Percentiles rank a stretch among this genome's conserved stretches.
Conservation (phyloP, 805 yeast species). For the Lachancea cidri region DNA sequence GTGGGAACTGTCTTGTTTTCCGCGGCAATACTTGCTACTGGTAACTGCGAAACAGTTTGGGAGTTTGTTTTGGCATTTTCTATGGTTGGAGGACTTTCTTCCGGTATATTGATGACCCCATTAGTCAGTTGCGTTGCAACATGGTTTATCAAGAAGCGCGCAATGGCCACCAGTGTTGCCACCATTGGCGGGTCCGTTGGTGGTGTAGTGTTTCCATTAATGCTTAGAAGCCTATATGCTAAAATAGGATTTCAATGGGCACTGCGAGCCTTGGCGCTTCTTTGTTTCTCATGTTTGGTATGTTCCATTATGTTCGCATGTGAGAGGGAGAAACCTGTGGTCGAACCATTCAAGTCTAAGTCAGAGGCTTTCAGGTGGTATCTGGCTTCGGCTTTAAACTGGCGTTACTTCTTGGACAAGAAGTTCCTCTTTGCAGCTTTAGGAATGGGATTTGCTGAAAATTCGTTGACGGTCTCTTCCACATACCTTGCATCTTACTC, state of each 20-base stretch:
- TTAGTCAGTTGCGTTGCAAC: constrained; percentile 58
- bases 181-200: constrained; percentile 55
- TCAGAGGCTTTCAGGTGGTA: constrained; percentile 30
- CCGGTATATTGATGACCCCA: constrained; percentile 58
- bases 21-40: constrained; percentile 53
- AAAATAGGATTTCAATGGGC: constrained; percentile 59
- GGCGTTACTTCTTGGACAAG: constrained; percentile 37
- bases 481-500: constrained; percentile 53
- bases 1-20: constrained; percentile 43
- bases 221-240: constrained; percentile 45
- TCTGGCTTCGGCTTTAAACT: constrained; percentile 25
- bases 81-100: constrained; percentile 51
- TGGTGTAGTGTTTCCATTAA: constrained; percentile 50
- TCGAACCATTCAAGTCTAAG: constrained; percentile 36
- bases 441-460: constrained; percentile 43
- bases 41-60: constrained; percentile 47
- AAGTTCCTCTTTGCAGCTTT: constrained; percentile 40
- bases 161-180: constrained; percentile 47
- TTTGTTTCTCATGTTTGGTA: constrained; percentile 38
- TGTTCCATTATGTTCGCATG: constrained; percentile 36
- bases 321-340: constrained; percentile 35
- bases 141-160: constrained; percentile 59
- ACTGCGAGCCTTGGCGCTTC: constrained; percentile 46
- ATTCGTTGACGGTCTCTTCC: constrained; percentile 41
- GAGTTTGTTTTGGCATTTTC: constrained; percentile 61